phyloP scores from a whole-genome alignment of 2,329 filamentous ascomycete genomes.

The Apiospora aurea region DNA sequence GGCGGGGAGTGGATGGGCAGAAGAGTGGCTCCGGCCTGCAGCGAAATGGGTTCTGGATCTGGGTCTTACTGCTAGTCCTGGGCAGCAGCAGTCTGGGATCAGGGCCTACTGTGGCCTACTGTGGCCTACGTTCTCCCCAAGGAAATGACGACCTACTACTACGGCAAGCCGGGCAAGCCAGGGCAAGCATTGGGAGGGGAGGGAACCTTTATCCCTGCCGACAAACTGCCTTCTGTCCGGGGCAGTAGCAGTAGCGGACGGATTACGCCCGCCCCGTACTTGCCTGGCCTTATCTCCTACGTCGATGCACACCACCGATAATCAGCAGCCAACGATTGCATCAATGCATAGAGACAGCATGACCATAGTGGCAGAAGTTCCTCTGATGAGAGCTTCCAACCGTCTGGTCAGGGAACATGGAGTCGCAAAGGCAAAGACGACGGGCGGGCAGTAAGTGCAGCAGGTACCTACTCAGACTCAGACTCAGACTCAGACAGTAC shows the following conservation, averaged over 20 bases:
- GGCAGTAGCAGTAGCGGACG: background rate
- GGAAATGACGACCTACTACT: background rate
- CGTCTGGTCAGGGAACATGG: no score
- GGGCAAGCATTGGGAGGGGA: background rate
- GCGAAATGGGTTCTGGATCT: background rate
- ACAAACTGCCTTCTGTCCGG: background rate
- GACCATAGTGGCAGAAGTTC: background rate
- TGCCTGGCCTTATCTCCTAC: no score
- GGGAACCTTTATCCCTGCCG: background rate
- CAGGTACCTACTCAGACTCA: background rate
- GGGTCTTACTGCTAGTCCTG: background rate
- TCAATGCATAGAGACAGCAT: background rate
- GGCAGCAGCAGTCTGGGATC: background rate
- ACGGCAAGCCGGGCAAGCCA: no score
- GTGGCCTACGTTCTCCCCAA: conserved; percentile 10
- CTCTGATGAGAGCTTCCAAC: background rate
- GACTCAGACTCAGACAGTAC: background rate
- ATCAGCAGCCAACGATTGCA: no score
- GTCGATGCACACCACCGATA: no score
- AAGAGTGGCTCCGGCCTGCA: background rate
- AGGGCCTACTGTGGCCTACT: background rate
- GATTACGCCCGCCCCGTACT: background rate
- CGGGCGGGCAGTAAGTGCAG: background rate
- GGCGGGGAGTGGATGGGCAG: conserved; percentile 12
- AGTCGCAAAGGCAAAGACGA: background rate